phyloP scores from a whole-genome alignment of 2,329 filamentous ascomycete species.

The Pyricularia pennisetigena region DNA sequence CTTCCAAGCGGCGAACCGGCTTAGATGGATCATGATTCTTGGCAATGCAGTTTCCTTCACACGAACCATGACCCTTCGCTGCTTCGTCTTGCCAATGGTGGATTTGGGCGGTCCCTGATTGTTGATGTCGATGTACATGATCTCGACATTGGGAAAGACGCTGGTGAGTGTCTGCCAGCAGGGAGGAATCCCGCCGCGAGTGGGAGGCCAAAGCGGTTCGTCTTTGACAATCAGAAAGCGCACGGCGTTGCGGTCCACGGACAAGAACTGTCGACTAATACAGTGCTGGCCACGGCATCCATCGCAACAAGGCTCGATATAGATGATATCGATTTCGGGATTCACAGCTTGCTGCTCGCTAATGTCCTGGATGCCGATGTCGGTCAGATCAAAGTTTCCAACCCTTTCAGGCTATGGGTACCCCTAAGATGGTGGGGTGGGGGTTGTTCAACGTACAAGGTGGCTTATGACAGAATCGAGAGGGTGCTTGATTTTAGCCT shows the following conservation, averaged over 20 bases:
- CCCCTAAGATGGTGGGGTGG: not conserved
- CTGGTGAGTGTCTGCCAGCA: not conserved
- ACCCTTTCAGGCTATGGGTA: not conserved
- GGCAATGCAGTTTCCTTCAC: not conserved
- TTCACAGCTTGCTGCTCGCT: constrained; percentile 3
- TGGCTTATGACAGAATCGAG: not conserved
- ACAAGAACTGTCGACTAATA: not conserved
- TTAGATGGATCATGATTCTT: not conserved
- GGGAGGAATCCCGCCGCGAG: not conserved
- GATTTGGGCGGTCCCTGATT: not conserved
- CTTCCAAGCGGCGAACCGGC: not conserved
- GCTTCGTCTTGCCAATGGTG: not conserved
- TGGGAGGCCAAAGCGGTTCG: not conserved
- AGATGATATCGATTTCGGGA: constrained; percentile 1
- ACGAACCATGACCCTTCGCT: constrained; percentile 1
- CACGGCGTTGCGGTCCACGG: constrained; percentile 1
- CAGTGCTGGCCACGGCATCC: constrained; percentile 5
- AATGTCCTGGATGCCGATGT: not conserved
- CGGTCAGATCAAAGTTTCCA: not conserved
- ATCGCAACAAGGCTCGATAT: constrained; percentile 4
- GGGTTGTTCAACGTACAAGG: not conserved
- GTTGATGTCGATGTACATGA: constrained; percentile 3
- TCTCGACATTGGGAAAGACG: constrained; percentile 3
- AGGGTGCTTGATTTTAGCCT: not conserved
- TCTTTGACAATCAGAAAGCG: constrained; percentile 3